Evolutionary conservation across 306 rosid genomes (phyloP).

Genomic region (Quercus alba): DNA sequence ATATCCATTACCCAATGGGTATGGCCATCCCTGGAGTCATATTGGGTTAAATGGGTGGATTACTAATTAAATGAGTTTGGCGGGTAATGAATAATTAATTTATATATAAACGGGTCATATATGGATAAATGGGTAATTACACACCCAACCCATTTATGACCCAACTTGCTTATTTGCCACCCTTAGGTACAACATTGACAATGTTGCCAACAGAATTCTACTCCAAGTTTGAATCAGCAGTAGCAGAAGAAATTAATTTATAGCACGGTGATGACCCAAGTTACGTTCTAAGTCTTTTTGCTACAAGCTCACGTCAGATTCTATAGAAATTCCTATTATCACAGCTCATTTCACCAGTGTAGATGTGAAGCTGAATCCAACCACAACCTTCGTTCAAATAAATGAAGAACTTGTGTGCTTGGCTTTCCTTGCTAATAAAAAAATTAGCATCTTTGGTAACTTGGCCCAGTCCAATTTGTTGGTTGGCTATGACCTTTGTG

Average conservation of each 20-base stretch:
- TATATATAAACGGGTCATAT: no score
- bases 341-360: conserved; percentile 38
- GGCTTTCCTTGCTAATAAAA: neutral
- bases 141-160: no score
- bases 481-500: no score
- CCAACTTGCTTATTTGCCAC: no score
- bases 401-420: conserved; percentile 25
- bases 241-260: neutral
- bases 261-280: neutral
- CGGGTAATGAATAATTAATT: no score
- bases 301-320: neutral
- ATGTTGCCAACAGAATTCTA: conserved; percentile 15
- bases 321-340: conserved; percentile 5
- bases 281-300: conserved; percentile 2
- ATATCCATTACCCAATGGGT: no score
- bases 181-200: conserved; percentile 23
- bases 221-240: conserved; percentile 9
- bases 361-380: conserved; percentile 19
- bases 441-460: conserved; percentile 39
- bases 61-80: no score
- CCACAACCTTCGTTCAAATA: conserved; percentile 32
- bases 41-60: no score
- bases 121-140: no score
- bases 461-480: conserved; percentile 31
- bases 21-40: no score